Evolutionary conservation across 2,329 filamentous ascomycete genomes (phyloP).

Genomic region (Fusarium liriodendri): DNA sequence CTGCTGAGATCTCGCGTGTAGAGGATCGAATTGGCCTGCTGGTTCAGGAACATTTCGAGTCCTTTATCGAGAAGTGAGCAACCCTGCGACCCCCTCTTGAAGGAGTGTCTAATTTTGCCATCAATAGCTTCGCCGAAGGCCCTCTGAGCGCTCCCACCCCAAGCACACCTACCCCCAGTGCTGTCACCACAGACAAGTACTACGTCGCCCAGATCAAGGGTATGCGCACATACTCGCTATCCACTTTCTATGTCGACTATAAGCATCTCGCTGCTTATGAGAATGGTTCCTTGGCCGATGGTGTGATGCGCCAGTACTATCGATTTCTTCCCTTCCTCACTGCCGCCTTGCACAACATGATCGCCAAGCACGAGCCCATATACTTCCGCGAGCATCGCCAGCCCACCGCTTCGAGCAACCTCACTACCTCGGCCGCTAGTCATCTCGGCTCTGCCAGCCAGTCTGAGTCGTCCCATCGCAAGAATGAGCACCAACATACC

Average conservation of each 20-base stretch:
- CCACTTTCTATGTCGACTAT: conserved; percentile 88
- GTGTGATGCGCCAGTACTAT: conserved; percentile 92
- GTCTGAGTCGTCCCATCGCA: conserved; percentile 77
- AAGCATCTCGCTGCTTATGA: conserved; percentile 83
- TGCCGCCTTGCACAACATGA: conserved; percentile 88
- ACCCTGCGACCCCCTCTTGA: neutral
- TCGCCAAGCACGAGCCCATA: conserved; percentile 91
- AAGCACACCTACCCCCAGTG: conserved; percentile 73
- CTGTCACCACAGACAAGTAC: conserved; percentile 81
- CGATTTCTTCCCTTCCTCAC: conserved; percentile 94
- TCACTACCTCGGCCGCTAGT: conserved; percentile 75
- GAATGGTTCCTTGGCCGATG: conserved; percentile 84
- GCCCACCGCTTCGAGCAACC: conserved; percentile 78
- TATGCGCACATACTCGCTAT: conserved; percentile 79
- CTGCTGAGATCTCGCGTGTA: conserved; percentile 72
- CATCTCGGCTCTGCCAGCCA: conserved; percentile 71
- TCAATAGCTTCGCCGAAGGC: conserved; percentile 73
- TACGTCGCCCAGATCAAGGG: conserved; percentile 87
- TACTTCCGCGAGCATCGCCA: conserved; percentile 96
- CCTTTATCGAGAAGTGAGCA: conserved; percentile 79
- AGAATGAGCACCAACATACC: conserved; percentile 92
- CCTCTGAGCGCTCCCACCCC: conserved; percentile 63
- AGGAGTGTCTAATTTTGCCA: conserved; percentile 3
- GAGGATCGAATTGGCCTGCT: conserved; percentile 81
- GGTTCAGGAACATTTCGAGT: conserved; percentile 81